Evolutionary conservation across 306 rosid genomes (phyloP), one percentile per base, ranked within the genome.

Genomic region (Spatholobus suberectus): DNA sequence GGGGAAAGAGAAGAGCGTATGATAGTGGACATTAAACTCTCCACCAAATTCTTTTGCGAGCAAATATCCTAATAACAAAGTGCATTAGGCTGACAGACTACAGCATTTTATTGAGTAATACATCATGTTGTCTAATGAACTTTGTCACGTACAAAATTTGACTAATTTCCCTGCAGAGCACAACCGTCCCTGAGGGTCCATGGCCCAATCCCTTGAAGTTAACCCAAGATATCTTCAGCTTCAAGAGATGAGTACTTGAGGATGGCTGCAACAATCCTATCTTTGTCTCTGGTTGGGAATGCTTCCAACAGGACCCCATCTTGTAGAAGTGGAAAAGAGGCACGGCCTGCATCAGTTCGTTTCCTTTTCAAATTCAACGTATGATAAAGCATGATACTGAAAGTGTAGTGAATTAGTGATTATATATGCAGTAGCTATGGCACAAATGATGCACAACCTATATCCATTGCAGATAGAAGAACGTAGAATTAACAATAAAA

Each of bases 311-410:
- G 85, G 29, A 74, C 82, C 32, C 98, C 98, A 80, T 90, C 90
- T 88, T 96, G 76, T 96, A 96, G 85, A 96, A 96, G 47, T 96
- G 99, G 89, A 96, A 96, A 73, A 92, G 99, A 49, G 98, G 99
- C 74, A 96, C 99, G 0, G 96, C 89, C 99, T 94, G 96, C 90
- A 84, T 71, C 82, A 78, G 44, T 83, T 78, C 14, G 66, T 55
- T 66, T 58, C 37, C 68, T 26, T 83, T 83, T 80, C 24, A 52
- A 76, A 55, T 52, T 78, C 32, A 8, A 41, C 1, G 18, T 78
- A 75, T 70, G 20, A 82, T 67, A 71, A 73, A 77, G 47, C 73
- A 62, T n/a, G 63, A 72, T 14, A 49, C 40, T 3, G 3, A 0
- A 61, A 27, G 26, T 18, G 57, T 57, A 55, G 32, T 44, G 5